phyloP scores from a whole-genome alignment of 306 rosid species.

The Prunus persica region Prunus_persica_NCBIv2 NC_034015.1:10107001-10107500 shows the following conservation, averaged over 20 bases:
- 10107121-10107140: neutral
- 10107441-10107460: neutral
- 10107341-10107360: constrained; percentile 1
- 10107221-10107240: constrained; percentile 57
- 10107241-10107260: constrained; percentile 59
- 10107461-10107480: neutral
- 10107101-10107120: neutral
- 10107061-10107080: neutral
- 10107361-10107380: neutral
- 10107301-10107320: neutral
- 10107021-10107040: neutral
- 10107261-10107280: constrained; percentile 11
- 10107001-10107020: neutral
- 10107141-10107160: neutral
- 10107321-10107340: neutral
- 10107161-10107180: constrained; percentile 6
- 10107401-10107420: neutral
- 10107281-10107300: neutral
- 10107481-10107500: neutral
- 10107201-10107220: constrained; percentile 33
- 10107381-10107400: neutral
- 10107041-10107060: neutral
- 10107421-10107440: neutral
- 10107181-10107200: constrained; percentile 61
- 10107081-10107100: neutral